Evolutionary conservation across 768 basidiomycete species (phyloP).

Genomic region (Rhodotorula babjevae): DNA sequence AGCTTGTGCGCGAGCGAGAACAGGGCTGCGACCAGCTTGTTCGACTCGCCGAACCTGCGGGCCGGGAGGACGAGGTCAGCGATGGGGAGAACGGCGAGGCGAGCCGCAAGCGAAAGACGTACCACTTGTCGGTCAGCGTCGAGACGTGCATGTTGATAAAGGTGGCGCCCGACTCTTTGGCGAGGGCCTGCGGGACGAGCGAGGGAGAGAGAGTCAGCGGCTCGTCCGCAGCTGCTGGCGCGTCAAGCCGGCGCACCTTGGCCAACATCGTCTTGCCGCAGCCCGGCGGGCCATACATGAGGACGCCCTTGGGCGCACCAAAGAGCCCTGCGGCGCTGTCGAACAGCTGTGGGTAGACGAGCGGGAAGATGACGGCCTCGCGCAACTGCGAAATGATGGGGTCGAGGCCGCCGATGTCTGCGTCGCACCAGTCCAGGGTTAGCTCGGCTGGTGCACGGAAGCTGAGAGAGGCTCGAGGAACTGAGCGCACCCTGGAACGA

Average conservation of each 20-base stretch:
- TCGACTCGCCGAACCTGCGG: slow-evolving; percentile 78
- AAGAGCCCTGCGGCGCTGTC: slow-evolving; percentile 69
- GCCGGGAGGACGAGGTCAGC: slow-evolving; percentile 4
- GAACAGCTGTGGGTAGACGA: slow-evolving; percentile 85
- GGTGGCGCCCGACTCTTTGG: slow-evolving; percentile 93
- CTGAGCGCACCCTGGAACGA: slow-evolving; percentile 62
- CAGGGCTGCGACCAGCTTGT: slow-evolving; percentile 89
- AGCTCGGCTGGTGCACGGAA: not conserved
- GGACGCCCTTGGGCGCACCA: slow-evolving; percentile 88
- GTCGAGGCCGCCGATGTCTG: slow-evolving; percentile 90
- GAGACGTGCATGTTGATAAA: slow-evolving; percentile 84
- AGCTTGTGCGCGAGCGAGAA: slow-evolving; percentile 91
- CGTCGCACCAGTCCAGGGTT: slow-evolving; percentile 21
- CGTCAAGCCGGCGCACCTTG: slow-evolving; percentile 49
- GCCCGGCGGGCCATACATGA: slow-evolving; percentile 92
- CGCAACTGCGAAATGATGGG: slow-evolving; percentile 80
- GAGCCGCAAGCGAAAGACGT: not conserved
- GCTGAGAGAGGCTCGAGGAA: not conserved
- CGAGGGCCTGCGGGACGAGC: slow-evolving; percentile 58
- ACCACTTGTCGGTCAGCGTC: slow-evolving; percentile 62
- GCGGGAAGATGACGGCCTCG: slow-evolving; percentile 92
- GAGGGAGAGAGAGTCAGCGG: too few species aligned
- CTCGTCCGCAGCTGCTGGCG: too few species aligned
- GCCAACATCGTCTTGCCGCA: slow-evolving; percentile 99
- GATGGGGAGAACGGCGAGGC: not conserved